Percentiles rank a stretch among this genome's conserved stretches.
Evolutionary conservation across 257 asterid species (phyloP).

Genomic region (Sherardia arvensis): DNA sequence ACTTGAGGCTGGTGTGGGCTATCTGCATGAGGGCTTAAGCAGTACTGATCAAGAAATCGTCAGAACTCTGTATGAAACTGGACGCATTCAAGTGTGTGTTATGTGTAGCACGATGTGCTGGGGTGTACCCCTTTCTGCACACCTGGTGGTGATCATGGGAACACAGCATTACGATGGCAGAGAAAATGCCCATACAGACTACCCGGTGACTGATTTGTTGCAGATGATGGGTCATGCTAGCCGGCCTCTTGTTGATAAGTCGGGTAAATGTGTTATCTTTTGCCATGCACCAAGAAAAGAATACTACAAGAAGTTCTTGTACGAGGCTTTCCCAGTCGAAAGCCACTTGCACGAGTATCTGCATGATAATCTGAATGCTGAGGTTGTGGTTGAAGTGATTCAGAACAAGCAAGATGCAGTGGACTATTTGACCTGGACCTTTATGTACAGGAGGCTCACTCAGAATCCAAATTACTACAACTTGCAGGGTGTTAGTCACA

Average conservation of each 20-base stretch:
- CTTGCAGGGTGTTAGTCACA: conserved; percentile 34
- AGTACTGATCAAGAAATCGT: conserved; percentile 33
- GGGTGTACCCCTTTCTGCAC: conserved; percentile 35
- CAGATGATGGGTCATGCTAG: conserved; percentile 52
- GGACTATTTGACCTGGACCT: conserved; percentile 36
- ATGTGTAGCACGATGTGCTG: conserved; percentile 37
- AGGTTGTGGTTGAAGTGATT: conserved; percentile 33
- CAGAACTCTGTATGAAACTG: conserved; percentile 31
- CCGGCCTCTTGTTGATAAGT: conserved; percentile 32
- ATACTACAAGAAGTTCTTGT: conserved; percentile 38
- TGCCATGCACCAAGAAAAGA: conserved; percentile 41
- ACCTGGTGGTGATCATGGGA: conserved; percentile 42
- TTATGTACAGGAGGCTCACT: conserved; percentile 36
- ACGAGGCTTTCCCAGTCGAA: conserved; percentile 38
- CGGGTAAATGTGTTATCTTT: conserved; percentile 40
- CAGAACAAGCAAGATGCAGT: conserved; percentile 44
- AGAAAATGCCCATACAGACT: conserved; percentile 35
- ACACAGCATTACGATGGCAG: conserved; percentile 35
- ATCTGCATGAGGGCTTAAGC: conserved; percentile 35
- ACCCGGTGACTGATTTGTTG: conserved; percentile 36
- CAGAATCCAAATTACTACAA: conserved; percentile 40
- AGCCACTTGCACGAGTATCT: conserved; percentile 36
- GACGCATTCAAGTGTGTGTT: conserved; percentile 40
- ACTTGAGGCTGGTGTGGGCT: conserved; percentile 30
- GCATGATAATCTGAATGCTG: conserved; percentile 37